These are phyloP conservation scores for Groenewaldozyma auringiensis DNA, from an alignment of 1,139 yeast genomes.

Conservation along the genomic window DNA sequence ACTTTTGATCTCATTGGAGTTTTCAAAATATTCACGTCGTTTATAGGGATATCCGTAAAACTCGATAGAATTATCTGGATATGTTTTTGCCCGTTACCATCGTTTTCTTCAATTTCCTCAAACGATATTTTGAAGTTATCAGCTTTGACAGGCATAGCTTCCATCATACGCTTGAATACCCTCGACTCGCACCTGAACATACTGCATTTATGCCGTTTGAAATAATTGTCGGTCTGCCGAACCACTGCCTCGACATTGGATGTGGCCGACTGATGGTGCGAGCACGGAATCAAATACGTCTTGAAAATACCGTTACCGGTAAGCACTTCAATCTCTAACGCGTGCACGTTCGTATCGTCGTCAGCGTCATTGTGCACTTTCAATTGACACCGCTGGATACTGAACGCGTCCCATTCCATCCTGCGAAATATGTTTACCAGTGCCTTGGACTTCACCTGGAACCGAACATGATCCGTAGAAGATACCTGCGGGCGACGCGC, in stretches of 20 bases:
- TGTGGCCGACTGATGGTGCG: slow-evolving; percentile 17
- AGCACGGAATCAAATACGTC: slow-evolving; percentile 23
- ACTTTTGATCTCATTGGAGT: slow-evolving; percentile 27
- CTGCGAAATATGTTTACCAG: slow-evolving; percentile 17
- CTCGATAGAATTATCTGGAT: slow-evolving; percentile 18
- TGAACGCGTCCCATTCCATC: slow-evolving; percentile 17
- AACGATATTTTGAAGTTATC: slow-evolving; percentile 25
- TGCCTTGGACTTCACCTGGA: slow-evolving; percentile 19
- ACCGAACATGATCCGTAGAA: slow-evolving; percentile 9
- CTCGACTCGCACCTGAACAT: slow-evolving; percentile 21
- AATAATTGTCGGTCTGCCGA: neutral
- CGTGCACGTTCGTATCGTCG: slow-evolving; percentile 3
- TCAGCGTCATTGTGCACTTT: slow-evolving; percentile 8
- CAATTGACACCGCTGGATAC: slow-evolving; percentile 13
- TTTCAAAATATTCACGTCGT: slow-evolving; percentile 23
- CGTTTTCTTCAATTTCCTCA: slow-evolving; percentile 8
- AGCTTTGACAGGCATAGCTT: slow-evolving; percentile 25
- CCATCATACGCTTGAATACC: slow-evolving; percentile 22
- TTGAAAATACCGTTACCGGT: slow-evolving; percentile 21
- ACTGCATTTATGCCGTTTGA: slow-evolving; percentile 15
- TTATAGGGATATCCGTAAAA: slow-evolving; percentile 21
- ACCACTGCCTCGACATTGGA: slow-evolving; percentile 18
- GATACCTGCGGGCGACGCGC: slow-evolving; percentile 2
- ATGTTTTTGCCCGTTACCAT: neutral
- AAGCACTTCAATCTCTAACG: slow-evolving; percentile 15